Evolutionary conservation across 179 eudicot species (phyloP), one percentile per base, ranked within the genome.

Genomic region (Beta lomatogona): DNA sequence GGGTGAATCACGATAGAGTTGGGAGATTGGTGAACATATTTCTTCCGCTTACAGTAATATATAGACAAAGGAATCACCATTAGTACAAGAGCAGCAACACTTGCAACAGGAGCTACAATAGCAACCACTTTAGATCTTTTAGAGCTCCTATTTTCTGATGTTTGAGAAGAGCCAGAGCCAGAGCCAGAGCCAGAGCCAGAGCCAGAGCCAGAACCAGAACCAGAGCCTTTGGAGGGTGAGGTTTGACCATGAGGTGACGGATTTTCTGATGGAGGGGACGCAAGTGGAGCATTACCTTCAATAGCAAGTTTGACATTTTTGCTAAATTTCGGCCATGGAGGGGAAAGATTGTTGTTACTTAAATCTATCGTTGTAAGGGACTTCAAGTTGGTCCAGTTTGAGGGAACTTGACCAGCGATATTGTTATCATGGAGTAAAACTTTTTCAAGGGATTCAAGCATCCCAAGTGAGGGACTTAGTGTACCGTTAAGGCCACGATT

Each of bases 1-100:
- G 98, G 99, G 75, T 94, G 97, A 80, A 94, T 71, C 79, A 93
- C 94, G 22, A 92, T 77, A 45, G 94, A 87, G 74, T 80, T 80
- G 41, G 97, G 92, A 67, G 89, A 71, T 72, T 85, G 92, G 46
- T 36, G 73, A 22, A 81, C 78, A 21, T 74, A 85, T 81, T 83
- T 89, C 78, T 86, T 91, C 86, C 75, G 88, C 69, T 83, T 93
- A 41, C 91, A 87, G 74, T 82, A 86, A 76, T 83, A 92, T 59
- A 93, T 60, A 15, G 87, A 88, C 44, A 91, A 71, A 15, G 93
- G 95, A 79, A 91, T 72, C 53, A 89, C 80, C 79, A 93, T 22
- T 61, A 86, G 63, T n/a, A 87, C 80, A 71, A 93, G 77, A 59
- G 86, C 60, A 16, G 82, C 84, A 80, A 90, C 80, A 73, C 88